Percentiles rank a stretch among this genome's conserved stretches.
Conservation (phyloP, 768 basidiomycete genomes). For the Pisolithus tinctorius region DNA sequence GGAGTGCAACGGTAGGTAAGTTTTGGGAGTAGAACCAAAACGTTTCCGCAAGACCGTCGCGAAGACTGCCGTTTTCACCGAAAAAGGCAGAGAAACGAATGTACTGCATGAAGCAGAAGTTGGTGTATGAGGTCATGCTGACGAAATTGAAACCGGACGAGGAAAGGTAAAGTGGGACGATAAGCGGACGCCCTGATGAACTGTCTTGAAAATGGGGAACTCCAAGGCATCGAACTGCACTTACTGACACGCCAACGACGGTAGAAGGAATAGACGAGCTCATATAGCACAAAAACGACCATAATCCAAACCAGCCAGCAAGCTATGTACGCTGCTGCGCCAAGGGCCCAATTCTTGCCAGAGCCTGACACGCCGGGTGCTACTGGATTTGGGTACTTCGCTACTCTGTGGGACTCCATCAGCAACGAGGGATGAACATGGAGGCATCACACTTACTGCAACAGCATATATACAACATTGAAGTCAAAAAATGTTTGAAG, state of each 20-base stretch:
- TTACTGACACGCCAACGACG: constrained; percentile 75
- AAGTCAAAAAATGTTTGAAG: constrained; percentile 86
- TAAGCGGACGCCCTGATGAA: constrained; percentile 66
- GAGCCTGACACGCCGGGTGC: constrained; percentile 65
- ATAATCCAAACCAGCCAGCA: constrained; percentile 75
- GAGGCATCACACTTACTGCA: constrained; percentile 56
- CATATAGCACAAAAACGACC: constrained; percentile 70
- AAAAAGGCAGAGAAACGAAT: constrained; percentile 67
- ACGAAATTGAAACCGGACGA: constrained; percentile 70
- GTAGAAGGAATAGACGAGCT: constrained; percentile 66
- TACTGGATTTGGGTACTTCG: constrained; percentile 65
- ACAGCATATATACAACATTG: constrained; percentile 75
- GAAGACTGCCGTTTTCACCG: constrained; percentile 40
- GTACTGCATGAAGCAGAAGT: constrained; percentile 80
- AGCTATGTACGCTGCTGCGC: constrained; percentile 73
- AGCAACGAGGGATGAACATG: neutral
- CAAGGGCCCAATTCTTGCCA: constrained; percentile 76
- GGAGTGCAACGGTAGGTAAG: constrained; percentile 70
- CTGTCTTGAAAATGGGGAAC: constrained; percentile 5
- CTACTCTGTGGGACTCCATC: constrained; percentile 44
- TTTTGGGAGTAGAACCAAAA: constrained; percentile 84
- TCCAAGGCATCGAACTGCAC: constrained; percentile 29
- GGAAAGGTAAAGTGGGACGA: constrained; percentile 80
- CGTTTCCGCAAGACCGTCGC: constrained; percentile 71
- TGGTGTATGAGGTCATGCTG: constrained; percentile 71